Base-by-base conservation (phyloP, 768 basidiomycete genomes). In the Cystofilobasidium ferigula region DNA sequence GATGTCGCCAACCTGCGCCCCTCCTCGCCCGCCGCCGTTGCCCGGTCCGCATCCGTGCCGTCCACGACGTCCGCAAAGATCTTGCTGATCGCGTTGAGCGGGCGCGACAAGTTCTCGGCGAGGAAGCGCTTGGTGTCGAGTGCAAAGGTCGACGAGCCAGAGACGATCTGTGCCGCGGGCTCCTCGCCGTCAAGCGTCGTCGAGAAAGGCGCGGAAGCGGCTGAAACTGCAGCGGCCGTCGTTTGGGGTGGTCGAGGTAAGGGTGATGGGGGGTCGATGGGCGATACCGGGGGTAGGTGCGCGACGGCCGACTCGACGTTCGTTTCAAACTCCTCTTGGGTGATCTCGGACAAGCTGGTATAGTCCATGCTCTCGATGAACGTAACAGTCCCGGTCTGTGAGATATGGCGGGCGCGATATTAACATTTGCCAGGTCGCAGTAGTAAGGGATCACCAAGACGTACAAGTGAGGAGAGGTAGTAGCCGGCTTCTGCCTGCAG, bases 281-380 rank as follows among this genome's bases (percentile, higher is more conserved):
- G 35, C 22, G 62, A 62, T 12, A 28, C 20, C 6, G 62, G 62
- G 36, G 65, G 60, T 10, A 67, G 60, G 38, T 51, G 86, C 85
- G 89, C 89, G 77, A 87, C 87, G 62, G 85, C 82, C 34, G 56
- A 45, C 36, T 32, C 32, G 57, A 69, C 79, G 47, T 72, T 86
- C 86, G 77, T 79, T 74, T 98, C 95, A 67, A 99, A 99, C 69
- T 97, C 90, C 51, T 87, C 86, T 74, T 91, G 88, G 0, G 88
- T 84, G 69, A 98, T 97, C 71, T 88, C 86, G n/a, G 91, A 94
- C 48, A 99, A 78, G 10, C 88, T 88, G 0, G 90, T 86, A 66
- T 93, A 88, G 74, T 98, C 95, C 89, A 99, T 92, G 0, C 91
- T 89, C 77, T 99, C 95, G 69, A 99, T 92, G 74, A 97, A 99